Evolutionary conservation across 169 alveolate species (phyloP).

Genomic region (Theileria equi): DNA sequence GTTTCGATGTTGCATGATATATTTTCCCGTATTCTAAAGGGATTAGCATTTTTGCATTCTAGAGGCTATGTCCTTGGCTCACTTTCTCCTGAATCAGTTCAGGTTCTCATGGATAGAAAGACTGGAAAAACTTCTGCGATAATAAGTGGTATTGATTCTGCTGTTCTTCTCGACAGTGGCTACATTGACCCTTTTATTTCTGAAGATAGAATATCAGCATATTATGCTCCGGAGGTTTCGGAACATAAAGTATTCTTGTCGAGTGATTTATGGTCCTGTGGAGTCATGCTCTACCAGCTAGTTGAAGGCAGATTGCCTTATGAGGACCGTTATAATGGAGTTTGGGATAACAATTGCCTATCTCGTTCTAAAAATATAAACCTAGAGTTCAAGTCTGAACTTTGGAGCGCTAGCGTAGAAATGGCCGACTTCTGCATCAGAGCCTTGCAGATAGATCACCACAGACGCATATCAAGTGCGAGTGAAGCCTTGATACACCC

Average conservation of each 20-base stretch:
- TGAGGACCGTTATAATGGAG: no score
- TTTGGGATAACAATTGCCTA: no score
- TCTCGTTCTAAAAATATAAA: no score
- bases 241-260: conserved; percentile 53
- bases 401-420: conserved; percentile 64
- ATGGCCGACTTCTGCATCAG: conserved; percentile 68
- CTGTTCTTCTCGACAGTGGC: no score
- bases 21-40: conserved; percentile 63
- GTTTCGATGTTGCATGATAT: conserved; percentile 26
- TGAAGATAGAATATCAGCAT: neutral
- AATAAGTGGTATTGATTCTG: no score
- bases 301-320: conserved; percentile 67
- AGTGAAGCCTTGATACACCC: conserved; percentile 76
- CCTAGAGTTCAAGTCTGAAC: conserved; percentile 60
- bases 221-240: conserved; percentile 60
- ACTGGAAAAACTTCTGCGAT: no score
- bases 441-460: conserved; percentile 53
- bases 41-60: conserved; percentile 66
- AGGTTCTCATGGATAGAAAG: no score
- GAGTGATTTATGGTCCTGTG: conserved; percentile 70
- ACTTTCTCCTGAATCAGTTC: conserved; percentile 66
- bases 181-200: no score
- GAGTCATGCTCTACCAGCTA: conserved; percentile 63
- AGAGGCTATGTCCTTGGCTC: conserved; percentile 55
- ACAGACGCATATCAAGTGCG: conserved; percentile 62